These are phyloP conservation scores for Telopea speciosissima DNA, from an alignment of 177 flowering plant species.

Conservation along the genomic window DNA sequence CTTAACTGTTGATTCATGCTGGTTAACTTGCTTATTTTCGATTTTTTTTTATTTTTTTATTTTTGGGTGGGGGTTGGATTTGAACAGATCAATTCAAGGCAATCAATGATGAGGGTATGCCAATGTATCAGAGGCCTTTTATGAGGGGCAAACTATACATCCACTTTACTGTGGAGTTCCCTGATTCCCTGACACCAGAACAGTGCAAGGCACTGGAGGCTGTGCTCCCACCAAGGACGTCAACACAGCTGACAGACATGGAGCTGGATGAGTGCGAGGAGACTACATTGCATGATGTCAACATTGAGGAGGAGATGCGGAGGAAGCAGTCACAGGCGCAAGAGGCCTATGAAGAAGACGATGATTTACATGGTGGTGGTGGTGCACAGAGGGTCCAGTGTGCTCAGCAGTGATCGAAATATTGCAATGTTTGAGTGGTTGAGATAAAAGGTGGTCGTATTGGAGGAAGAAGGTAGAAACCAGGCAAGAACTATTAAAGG, in stretches of 20 bases:
- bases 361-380: slow-evolving; percentile 36
- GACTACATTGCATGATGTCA: slow-evolving; percentile 85
- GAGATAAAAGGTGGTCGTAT: too few species aligned
- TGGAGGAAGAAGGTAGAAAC: too few species aligned
- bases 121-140: slow-evolving; percentile 77
- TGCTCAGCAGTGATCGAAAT: slow-evolving; percentile 44
- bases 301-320: slow-evolving; percentile 89
- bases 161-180: slow-evolving; percentile 87
- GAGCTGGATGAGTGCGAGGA: slow-evolving; percentile 95
- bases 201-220: slow-evolving; percentile 67
- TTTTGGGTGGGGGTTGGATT: too few species aligned
- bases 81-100: slow-evolving; percentile 71
- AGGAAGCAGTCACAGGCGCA: slow-evolving; percentile 64
- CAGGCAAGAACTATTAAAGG: too few species aligned
- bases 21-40: neutral
- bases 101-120: slow-evolving; percentile 90
- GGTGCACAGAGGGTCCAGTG: slow-evolving; percentile 61
- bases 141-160: slow-evolving; percentile 83
- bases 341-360: slow-evolving; percentile 90
- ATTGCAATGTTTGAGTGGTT: too few species aligned
- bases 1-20: neutral
- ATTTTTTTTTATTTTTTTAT: too few species aligned
- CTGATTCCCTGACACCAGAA: slow-evolving; percentile 54
- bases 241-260: slow-evolving; percentile 63
- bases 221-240: slow-evolving; percentile 56